Base-by-base conservation (phyloP, 805 yeast genomes). In the Candida boleticola region DNA sequence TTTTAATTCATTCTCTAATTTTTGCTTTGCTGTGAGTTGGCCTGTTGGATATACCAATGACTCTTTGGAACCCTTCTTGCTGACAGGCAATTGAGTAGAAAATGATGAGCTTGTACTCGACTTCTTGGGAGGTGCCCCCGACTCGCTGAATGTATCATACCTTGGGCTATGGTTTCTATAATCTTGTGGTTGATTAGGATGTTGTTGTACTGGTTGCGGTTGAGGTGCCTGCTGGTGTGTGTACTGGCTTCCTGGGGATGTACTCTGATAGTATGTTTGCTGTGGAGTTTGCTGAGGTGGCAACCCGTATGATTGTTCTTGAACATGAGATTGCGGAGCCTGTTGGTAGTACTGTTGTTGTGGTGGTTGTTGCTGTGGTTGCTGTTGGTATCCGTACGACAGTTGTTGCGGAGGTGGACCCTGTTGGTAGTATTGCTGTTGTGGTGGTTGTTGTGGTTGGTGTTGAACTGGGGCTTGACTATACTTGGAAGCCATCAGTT, bases 1-100 rank as follows among this genome's bases (percentile, higher is more conserved):
- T 29, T 77, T 57, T 37, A 77, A 61, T 47, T 76, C 79, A 19
- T 61, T 57, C 47, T 77, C 82, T 14, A 77, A 54, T 42, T 66
- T 61, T 27, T 66, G 72, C 50, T 69, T 69, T 21, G 68, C 53
- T 3, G 67, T 48, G n/a, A 47, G 29, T 16, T 36, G 33, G 39
- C 53, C 52, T 4, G 42, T 29, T 19, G 45, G 42, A 18, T 51
- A 52, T 5, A 45, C 55, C 21, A 57, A 44, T 6, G 64, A 54
- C 27, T 58, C 59, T 32, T 47, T 56, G 14, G 60, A 47, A 27
- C 46, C 42, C 18, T 48, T 53, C 20, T 48, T 48, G n/a, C 18
- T 31, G 9, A 18, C 22, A 5, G 32, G 32, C 14, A 18, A 6
- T 31, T 31, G 35, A 19, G 6, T 6, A 11, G 20, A 14, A 11